phyloP scores from a whole-genome alignment of 108 stramenopile species.

The Craspedostauros australis region DNA sequence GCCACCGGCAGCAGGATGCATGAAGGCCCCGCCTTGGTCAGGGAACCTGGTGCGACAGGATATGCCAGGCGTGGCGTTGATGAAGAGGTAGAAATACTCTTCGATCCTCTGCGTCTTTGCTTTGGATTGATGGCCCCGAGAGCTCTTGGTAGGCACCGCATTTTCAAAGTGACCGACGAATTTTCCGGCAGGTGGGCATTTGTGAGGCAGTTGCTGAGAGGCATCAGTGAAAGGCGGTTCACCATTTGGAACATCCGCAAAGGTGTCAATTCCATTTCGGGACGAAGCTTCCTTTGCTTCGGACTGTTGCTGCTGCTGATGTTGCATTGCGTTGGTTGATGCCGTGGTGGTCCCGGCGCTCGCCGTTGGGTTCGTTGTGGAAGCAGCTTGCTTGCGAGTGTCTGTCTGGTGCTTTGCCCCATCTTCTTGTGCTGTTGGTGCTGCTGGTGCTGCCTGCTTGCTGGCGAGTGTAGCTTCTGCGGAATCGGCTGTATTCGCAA shows the following conservation, averaged over 20 bases:
- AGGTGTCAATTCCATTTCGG: constrained; percentile 1
- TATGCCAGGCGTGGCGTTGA: constrained; percentile 61
- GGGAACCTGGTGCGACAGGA: constrained; percentile 3
- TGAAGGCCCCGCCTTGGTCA: constrained; percentile 10
- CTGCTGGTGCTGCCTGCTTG: background rate
- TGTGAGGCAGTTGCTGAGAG: constrained; percentile 7
- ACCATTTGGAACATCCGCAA: constrained; percentile 29
- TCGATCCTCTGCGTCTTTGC: constrained; percentile 21
- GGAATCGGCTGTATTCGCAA: background rate
- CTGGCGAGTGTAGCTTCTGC: background rate
- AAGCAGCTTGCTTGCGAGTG: background rate
- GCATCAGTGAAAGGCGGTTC: constrained; percentile 59
- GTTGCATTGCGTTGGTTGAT: background rate
- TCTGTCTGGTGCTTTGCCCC: background rate
- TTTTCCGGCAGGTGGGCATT: constrained; percentile 52
- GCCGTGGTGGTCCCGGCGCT: background rate
- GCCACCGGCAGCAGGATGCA: constrained; percentile 1
- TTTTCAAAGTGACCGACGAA: constrained; percentile 84
- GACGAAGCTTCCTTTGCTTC: background rate
- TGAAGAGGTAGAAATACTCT: constrained; percentile 65
- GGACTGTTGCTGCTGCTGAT: constrained; percentile 2
- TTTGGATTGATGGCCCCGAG: background rate
- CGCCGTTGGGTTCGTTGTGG: background rate
- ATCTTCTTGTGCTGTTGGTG: background rate
- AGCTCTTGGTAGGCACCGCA: constrained; percentile 6